Conservation (phyloP, 1,139 yeast genomes). For the Geotrichum siamense region DNA sequence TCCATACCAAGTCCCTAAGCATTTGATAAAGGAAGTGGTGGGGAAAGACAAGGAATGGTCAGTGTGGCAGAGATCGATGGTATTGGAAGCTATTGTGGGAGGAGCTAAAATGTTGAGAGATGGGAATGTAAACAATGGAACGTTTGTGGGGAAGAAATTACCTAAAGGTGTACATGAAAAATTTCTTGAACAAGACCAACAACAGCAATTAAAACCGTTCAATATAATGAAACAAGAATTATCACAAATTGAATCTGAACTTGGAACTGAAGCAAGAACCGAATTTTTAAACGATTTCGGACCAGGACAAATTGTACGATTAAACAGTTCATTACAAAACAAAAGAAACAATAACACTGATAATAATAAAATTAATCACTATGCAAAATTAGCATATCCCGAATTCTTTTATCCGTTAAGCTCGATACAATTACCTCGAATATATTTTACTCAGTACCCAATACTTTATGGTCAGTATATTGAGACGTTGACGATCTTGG, state of each 20-base stretch:
- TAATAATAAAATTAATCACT: slow-evolving; percentile 21
- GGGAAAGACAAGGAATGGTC: slow-evolving; percentile 67
- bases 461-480: no score
- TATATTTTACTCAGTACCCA: slow-evolving; percentile 46
- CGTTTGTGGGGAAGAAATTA: slow-evolving; percentile 41
- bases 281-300: slow-evolving; percentile 41
- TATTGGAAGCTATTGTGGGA: slow-evolving; percentile 50
- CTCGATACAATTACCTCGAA: slow-evolving; percentile 48
- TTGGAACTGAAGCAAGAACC: slow-evolving; percentile 36
- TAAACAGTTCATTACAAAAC: slow-evolving; percentile 40
- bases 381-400: slow-evolving; percentile 43
- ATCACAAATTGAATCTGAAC: slow-evolving; percentile 20
- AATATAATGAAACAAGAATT: slow-evolving; percentile 11
- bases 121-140: slow-evolving; percentile 42
- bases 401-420: slow-evolving; percentile 49
- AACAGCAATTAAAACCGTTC: slow-evolving; percentile 1
- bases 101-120: slow-evolving; percentile 35
- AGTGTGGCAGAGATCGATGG: slow-evolving; percentile 50
- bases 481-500: slow-evolving; percentile 49
- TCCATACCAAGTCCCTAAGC: slow-evolving; percentile 39
- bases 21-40: slow-evolving; percentile 40
- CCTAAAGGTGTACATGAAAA: slow-evolving; percentile 43
- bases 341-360: slow-evolving; percentile 16
- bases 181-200: slow-evolving; percentile 18
- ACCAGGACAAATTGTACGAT: slow-evolving; percentile 44